Evolutionary conservation across 2,329 filamentous ascomycete species (phyloP).

Genomic region (Epichloe elymi): DNA sequence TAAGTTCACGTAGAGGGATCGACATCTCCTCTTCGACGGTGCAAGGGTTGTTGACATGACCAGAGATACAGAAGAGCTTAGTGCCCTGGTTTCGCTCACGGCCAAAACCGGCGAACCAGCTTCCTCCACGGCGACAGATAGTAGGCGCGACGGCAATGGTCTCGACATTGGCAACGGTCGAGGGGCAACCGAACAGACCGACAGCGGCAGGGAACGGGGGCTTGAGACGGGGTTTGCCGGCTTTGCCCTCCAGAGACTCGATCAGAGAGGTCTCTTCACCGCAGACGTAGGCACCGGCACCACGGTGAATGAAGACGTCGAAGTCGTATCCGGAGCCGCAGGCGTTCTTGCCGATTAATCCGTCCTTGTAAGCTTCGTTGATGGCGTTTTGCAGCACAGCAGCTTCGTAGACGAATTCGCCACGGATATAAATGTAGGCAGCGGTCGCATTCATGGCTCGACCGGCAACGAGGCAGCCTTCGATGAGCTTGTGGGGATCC

Average conservation of each 20-base stretch:
- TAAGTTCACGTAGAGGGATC: slow-evolving; percentile 87
- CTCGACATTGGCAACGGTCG: slow-evolving; percentile 96
- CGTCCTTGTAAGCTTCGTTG: slow-evolving; percentile 91
- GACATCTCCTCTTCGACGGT: slow-evolving; percentile 99
- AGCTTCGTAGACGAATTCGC: slow-evolving; percentile 94
- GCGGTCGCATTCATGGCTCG: slow-evolving; percentile 98
- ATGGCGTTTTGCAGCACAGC: slow-evolving; percentile 88
- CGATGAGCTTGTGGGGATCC: slow-evolving; percentile 96
- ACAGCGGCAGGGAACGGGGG: slow-evolving; percentile 96
- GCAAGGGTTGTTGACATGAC: slow-evolving; percentile 95
- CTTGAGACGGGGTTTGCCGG: slow-evolving; percentile 96
- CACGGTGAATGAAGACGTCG: slow-evolving; percentile 91
- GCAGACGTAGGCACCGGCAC: slow-evolving; percentile 94
- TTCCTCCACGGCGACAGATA: slow-evolving; percentile 82
- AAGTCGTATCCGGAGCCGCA: slow-evolving; percentile 96
- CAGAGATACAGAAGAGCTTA: slow-evolving; percentile 97
- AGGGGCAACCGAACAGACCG: slow-evolving; percentile 94
- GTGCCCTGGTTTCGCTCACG: slow-evolving; percentile 94
- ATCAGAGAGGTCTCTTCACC: slow-evolving; percentile 97
- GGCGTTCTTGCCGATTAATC: slow-evolving; percentile 94
- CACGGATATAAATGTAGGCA: slow-evolving; percentile 98
- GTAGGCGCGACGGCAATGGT: slow-evolving; percentile 91
- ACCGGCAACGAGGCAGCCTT: slow-evolving; percentile 90
- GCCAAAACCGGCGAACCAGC: slow-evolving; percentile 88
- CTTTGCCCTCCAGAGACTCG: slow-evolving; percentile 96